Base-by-base conservation (phyloP, 805 yeast genomes). In the Lipomyces mesembrius region DNA sequence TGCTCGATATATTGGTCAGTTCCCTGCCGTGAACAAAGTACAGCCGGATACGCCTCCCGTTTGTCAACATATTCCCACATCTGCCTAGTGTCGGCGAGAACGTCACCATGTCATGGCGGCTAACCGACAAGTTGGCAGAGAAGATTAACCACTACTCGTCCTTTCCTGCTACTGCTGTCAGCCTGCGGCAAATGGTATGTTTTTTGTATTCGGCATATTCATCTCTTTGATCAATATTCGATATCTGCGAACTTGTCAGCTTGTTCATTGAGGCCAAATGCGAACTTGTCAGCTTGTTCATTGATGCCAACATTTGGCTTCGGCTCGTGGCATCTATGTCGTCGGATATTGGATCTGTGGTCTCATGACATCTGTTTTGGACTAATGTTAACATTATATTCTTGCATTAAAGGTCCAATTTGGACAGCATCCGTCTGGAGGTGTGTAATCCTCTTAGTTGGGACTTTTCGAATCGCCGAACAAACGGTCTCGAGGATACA, bases 81-180 rank as follows among this genome's bases (percentile, higher is more conserved):
- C 39, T 37, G 39, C 39, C 39, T 11, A 11, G 39, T 35, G 39
- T 37, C 14, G 4, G 39, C 59, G 49, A 17, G 59, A 43, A 59
- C 57, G 43, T 59, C 49, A 62, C 29, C 59, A 68, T 68, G 71
- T 52, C 71, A 53, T 77, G 79, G 79, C 71, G 71, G 69, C 71
- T 79, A 69, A 74, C 81, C 8, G 75, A 76, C 46, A 74, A 80
- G 43, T 80, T 90, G 64, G 80, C 85, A 67, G 84, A 85, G 43
- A 79, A 83, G 74, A 87, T 89, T 65, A 81, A 83, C 74, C 84
- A 82, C 69, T 89, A 87, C 80, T 92, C 97, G 2, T 81, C 83
- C 61, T 83, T 88, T 69, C 89, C 92, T 12, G 95, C 93, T 57
- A 90, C 96, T 1, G 92, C 96, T 0, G 91, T 92, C 2, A 88